Percentiles rank a stretch among this genome's conserved stretches.
Conservation (phyloP, 345 rosid genomes). For the Triadica sebifera region DNA sequence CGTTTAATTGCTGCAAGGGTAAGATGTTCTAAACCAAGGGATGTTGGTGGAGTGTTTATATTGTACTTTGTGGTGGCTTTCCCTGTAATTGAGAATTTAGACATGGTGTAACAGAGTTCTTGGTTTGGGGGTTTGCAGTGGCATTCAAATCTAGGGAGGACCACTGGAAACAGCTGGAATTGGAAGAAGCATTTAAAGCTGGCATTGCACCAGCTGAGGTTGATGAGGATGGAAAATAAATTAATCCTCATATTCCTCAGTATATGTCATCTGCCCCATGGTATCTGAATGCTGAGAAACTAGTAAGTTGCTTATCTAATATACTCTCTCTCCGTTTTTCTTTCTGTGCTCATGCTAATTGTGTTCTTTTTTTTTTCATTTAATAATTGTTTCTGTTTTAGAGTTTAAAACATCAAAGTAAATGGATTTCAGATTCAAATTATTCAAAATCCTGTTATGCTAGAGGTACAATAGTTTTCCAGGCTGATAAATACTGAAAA, state of each 20-base stretch:
- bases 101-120: no score
- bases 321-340: background rate
- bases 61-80: background rate
- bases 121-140: constrained; percentile 30
- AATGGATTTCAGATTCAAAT: constrained; percentile 74
- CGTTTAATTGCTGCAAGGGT: background rate
- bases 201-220: constrained; percentile 73
- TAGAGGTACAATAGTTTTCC: constrained; percentile 59
- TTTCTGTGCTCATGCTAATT: background rate
- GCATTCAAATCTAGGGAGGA: constrained; percentile 64
- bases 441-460: constrained; percentile 73
- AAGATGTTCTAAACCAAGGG: background rate
- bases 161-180: constrained; percentile 59
- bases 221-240: constrained; percentile 61
- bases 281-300: constrained; percentile 64
- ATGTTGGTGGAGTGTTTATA: background rate
- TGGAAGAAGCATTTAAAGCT: constrained; percentile 68
- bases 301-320: constrained; percentile 36
- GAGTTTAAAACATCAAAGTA: constrained; percentile 84
- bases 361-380: no score
- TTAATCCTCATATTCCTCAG: constrained; percentile 68
- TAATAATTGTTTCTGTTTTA: background rate
- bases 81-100: no score
- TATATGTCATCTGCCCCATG: constrained; percentile 60
- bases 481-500: constrained; percentile 64